phyloP scores from a whole-genome alignment of 2,329 filamentous ascomycete species.

The Calonectria pauciramosa region DNA sequence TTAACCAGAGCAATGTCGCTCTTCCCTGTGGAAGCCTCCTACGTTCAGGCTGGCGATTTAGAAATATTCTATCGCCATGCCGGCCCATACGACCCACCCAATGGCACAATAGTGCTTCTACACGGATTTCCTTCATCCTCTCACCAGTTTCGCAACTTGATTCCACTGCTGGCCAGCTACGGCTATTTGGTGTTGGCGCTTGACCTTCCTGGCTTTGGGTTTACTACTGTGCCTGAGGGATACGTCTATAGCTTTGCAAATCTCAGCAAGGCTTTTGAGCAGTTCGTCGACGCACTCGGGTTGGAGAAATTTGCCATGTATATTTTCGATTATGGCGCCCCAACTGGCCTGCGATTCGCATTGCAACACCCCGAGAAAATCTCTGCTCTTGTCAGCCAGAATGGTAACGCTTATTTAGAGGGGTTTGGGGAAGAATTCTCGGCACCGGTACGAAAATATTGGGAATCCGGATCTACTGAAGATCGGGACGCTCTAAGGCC shows the following conservation, averaged over 20 bases:
- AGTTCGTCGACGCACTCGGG: constrained; percentile 62
- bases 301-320: constrained; percentile 67
- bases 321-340: constrained; percentile 75
- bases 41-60: constrained; percentile 50
- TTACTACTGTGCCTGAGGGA: constrained; percentile 61
- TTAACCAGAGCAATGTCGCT: neutral
- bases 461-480: constrained; percentile 53
- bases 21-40: neutral
- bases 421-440: constrained; percentile 66
- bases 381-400: constrained; percentile 69
- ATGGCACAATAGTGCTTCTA: constrained; percentile 56
- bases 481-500: constrained; percentile 53
- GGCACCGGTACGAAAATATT: constrained; percentile 61
- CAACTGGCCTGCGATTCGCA: constrained; percentile 67
- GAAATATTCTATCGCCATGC: constrained; percentile 58
- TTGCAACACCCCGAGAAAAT: constrained; percentile 62
- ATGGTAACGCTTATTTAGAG: constrained; percentile 72
- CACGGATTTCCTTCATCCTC: constrained; percentile 62
- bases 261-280: constrained; percentile 61
- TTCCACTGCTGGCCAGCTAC: constrained; percentile 54
- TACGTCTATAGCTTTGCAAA: constrained; percentile 69
- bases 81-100: constrained; percentile 36
- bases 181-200: constrained; percentile 64
- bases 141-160: constrained; percentile 59
- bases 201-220: constrained; percentile 72